Percentiles rank a stretch among this genome's conserved stretches.
phyloP scores from a whole-genome alignment of 2,329 filamentous ascomycete species.

The Clonostachys rosea region DNA sequence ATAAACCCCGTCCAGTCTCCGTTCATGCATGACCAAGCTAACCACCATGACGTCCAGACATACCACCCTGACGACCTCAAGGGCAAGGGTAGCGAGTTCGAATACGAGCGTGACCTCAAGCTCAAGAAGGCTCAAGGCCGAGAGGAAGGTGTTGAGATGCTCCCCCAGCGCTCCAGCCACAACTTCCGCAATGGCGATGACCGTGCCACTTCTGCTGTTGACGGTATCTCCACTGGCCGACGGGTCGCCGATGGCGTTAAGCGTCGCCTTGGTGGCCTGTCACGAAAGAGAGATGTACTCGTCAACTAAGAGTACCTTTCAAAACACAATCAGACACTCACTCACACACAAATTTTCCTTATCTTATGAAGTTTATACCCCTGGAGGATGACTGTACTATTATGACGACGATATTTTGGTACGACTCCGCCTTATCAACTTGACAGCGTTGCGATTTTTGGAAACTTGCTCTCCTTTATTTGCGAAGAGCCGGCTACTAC shows the following conservation, averaged over 20 bases:
- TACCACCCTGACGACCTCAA: constrained; percentile 77
- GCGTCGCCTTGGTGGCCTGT: constrained; percentile 47
- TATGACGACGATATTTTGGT: too few species aligned
- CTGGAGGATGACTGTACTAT: too few species aligned
- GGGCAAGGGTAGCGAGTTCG: constrained; percentile 69
- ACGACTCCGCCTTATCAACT: too few species aligned
- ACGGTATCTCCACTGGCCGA: constrained; percentile 23
- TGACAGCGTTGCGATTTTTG: too few species aligned
- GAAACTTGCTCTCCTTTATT: too few species aligned
- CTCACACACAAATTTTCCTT: too few species aligned
- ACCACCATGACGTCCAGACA: constrained; percentile 35
- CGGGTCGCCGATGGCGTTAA: constrained; percentile 45
- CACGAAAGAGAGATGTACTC: constrained; percentile 29
- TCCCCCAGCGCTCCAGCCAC: constrained; percentile 31
- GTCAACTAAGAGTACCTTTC: not conserved
- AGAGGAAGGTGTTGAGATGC: constrained; percentile 43
- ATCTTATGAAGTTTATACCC: too few species aligned
- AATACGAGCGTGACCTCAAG: constrained; percentile 64
- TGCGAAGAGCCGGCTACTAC: too few species aligned
- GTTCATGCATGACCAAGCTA: not conserved
- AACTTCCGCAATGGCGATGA: constrained; percentile 33
- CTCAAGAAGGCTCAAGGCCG: constrained; percentile 39
- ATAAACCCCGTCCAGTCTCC: too few species aligned
- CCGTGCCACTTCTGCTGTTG: constrained; percentile 11
- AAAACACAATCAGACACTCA: too few species aligned